Evolutionary conservation across 345 rosid genomes (phyloP).

Genomic region (Mallotus nudiflorus): DNA sequence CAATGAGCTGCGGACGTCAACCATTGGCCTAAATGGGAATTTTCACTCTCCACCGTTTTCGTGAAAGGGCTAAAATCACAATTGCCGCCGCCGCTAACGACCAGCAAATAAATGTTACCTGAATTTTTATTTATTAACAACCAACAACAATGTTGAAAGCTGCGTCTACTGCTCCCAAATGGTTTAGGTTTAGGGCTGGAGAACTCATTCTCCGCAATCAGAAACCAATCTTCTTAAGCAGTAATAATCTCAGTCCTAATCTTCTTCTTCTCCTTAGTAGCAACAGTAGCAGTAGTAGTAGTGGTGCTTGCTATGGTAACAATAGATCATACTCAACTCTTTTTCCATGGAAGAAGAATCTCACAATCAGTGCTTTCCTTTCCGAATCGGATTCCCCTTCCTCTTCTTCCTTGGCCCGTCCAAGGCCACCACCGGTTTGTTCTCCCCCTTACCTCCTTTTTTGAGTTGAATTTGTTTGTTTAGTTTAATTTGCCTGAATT

Average conservation of each 20-base stretch:
- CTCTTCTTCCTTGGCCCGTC: no score
- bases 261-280: no score
- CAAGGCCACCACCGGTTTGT: slow-evolving; percentile 20
- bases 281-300: neutral
- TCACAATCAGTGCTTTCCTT: neutral
- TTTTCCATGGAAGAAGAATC: slow-evolving; percentile 16
- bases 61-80: no score
- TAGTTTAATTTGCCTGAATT: neutral
- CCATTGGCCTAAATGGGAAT: no score
- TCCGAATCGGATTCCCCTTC: no score
- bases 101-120: neutral
- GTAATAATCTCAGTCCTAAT: neutral
- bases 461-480: neutral
- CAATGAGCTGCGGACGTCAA: no score
- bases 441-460: neutral
- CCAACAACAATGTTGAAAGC: slow-evolving; percentile 20
- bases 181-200: slow-evolving; percentile 20
- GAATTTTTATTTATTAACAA: no score
- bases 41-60: no score
- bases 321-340: neutral
- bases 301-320: no score
- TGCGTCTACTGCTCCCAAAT: slow-evolving; percentile 10
- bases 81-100: neutral
- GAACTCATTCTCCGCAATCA: slow-evolving; percentile 12
- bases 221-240: neutral